A percentile compares a stretch with the other conserved stretches of the same genome.
Evolutionary conservation across 371 early-diverging fungal species (phyloP).

Genomic region (Rhizopus stolonifer): DNA sequence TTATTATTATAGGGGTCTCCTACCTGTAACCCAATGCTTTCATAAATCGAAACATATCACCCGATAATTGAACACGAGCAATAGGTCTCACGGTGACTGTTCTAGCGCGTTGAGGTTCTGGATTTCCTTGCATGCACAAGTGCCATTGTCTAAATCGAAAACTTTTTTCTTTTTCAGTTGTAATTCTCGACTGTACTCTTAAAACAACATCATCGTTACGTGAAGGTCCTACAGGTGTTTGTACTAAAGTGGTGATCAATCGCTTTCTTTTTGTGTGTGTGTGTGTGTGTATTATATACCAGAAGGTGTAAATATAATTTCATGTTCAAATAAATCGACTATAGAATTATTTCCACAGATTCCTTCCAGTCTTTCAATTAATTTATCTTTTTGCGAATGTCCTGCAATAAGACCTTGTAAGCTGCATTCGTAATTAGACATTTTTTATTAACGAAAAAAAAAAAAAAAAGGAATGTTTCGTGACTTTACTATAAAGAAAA

Average conservation of each 20-base stretch:
- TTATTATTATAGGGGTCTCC: too few relatives aligned
- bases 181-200: slow-evolving; percentile 42
- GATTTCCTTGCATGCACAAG: slow-evolving; percentile 47
- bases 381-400: slow-evolving; percentile 35
- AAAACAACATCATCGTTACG: slow-evolving; percentile 53
- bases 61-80: slow-evolving; percentile 43
- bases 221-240: slow-evolving; percentile 50
- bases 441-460: slow-evolving; percentile 4
- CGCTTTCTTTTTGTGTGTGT: too few relatives aligned
- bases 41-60: slow-evolving; percentile 52
- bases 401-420: slow-evolving; percentile 43
- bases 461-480: too few relatives aligned
- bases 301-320: slow-evolving; percentile 48
- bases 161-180: slow-evolving; percentile 39
- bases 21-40: slow-evolving; percentile 48
- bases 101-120: slow-evolving; percentile 49
- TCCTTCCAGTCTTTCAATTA: slow-evolving; percentile 40
- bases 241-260: too few relatives aligned
- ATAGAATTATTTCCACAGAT: slow-evolving; percentile 46
- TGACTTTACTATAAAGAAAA: background rate
- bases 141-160: slow-evolving; percentile 49
- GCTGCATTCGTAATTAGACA: slow-evolving; percentile 50
- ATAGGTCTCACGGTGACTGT: slow-evolving; percentile 48
- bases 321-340: slow-evolving; percentile 46
- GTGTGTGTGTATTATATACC: too few relatives aligned